Conservation (phyloP, 129 eudicot genomes). For the Flaveria linearis region DNA sequence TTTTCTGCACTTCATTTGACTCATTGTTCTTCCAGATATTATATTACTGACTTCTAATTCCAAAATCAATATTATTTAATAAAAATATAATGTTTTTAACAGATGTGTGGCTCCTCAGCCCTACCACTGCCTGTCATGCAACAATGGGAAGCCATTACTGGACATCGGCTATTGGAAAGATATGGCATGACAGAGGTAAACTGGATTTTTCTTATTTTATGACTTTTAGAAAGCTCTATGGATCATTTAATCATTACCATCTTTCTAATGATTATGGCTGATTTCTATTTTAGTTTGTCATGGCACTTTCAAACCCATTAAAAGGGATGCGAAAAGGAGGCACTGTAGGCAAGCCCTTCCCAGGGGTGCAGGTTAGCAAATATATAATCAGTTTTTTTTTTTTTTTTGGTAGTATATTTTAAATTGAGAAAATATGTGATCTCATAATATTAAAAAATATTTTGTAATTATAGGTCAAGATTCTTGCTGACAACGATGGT, state of each 20-base stretch:
- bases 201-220: not conserved
- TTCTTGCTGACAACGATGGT: constrained; percentile 64
- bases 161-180: constrained; percentile 80
- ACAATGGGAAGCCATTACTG: constrained; percentile 92
- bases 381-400: not conserved
- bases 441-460: constrained; percentile 9
- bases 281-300: constrained; percentile 61
- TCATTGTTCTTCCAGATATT: not conserved
- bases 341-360: constrained; percentile 94
- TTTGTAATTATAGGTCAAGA: constrained; percentile 59
- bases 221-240: not conserved
- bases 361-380: constrained; percentile 86
- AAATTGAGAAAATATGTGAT: not conserved
- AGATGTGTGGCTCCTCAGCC: constrained; percentile 99
- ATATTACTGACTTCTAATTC: not conserved
- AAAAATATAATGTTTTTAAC: not conserved
- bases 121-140: constrained; percentile 95
- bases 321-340: constrained; percentile 83
- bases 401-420: not conserved
- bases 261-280: constrained; percentile 13
- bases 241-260: not conserved
- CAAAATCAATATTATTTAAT: not conserved
- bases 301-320: constrained; percentile 96
- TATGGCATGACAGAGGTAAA: constrained; percentile 98
- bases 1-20: not conserved